These are phyloP conservation scores for Hypoxylon sp. DNA, from an alignment of 2,329 filamentous ascomycete genomes.

Conservation along the genomic window DNA sequence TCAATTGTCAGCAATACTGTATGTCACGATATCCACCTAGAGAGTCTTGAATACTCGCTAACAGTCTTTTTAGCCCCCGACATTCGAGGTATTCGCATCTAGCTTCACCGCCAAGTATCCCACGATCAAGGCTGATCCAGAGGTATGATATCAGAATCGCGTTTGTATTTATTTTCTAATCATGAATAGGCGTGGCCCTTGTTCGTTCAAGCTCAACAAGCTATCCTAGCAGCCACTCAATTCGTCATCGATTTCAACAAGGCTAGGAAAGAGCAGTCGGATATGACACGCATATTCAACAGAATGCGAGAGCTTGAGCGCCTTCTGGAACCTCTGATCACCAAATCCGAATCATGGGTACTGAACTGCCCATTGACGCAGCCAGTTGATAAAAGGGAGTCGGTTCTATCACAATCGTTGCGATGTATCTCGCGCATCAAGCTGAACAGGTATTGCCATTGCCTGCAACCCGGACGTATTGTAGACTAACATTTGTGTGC, in stretches of 20 bases:
- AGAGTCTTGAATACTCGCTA: conserved; percentile 9
- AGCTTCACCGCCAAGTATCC: conserved; percentile 63
- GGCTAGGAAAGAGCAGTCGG: conserved; percentile 55
- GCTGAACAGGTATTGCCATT: conserved; percentile 60
- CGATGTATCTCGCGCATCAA: conserved; percentile 65
- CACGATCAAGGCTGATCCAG: conserved; percentile 58
- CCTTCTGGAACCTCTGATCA: conserved; percentile 57
- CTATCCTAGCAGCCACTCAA: conserved; percentile 63
- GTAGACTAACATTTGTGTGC: conserved; percentile 29
- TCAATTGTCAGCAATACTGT: conserved; percentile 66
- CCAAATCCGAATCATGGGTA: conserved; percentile 56
- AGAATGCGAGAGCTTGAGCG: conserved; percentile 60
- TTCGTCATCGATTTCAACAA: conserved; percentile 65
- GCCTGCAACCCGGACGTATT: not conserved
- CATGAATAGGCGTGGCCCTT: conserved; percentile 58
- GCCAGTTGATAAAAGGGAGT: conserved; percentile 58
- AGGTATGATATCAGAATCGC: conserved; percentile 52
- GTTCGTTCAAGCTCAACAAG: conserved; percentile 64
- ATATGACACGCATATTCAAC: conserved; percentile 59
- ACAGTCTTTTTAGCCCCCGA: conserved; percentile 55
- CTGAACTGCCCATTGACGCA: conserved; percentile 55
- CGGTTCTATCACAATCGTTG: conserved; percentile 60
- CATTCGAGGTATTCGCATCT: conserved; percentile 60
- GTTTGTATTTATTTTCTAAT: conserved; percentile 34
- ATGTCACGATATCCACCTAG: conserved; percentile 37